A percentile compares a stretch with the other conserved stretches of the same genome.
Conservation (phyloP, 176 grass and related monocot species). For the Themeda triandra region DNA sequence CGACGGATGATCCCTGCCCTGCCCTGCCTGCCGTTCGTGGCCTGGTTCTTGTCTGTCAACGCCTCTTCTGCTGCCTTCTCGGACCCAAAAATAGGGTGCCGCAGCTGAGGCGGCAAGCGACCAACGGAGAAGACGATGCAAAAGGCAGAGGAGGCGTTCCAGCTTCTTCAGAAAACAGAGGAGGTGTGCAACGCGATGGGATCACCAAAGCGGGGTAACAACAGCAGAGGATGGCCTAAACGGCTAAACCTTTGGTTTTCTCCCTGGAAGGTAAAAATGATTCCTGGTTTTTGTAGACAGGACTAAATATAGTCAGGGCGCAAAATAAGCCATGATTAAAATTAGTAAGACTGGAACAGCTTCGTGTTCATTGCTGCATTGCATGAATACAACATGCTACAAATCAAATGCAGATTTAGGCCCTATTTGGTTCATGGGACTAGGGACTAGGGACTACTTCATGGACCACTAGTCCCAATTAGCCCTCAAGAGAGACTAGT, state of each 20-base stretch:
- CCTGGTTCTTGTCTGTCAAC: slow-evolving; percentile 39
- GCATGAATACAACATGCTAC: not conserved
- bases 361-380: not conserved
- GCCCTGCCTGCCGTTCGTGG: slow-evolving; percentile 20
- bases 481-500: too few relatives aligned
- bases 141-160: not conserved
- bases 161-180: not conserved
- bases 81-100: slow-evolving; percentile 34
- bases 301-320: slow-evolving; percentile 24
- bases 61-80: slow-evolving; percentile 11
- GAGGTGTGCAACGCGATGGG: not conserved
- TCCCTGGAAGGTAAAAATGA: slow-evolving; percentile 10
- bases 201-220: not conserved
- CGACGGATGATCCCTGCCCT: slow-evolving; percentile 6
- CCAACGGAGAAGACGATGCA: slow-evolving; percentile 11
- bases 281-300: not conserved
- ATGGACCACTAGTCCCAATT: too few relatives aligned
- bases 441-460: too few relatives aligned
- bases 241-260: not conserved
- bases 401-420: slow-evolving; percentile 5
- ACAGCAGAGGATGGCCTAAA: not conserved
- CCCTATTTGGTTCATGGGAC: too few relatives aligned
- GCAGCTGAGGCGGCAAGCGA: not conserved
- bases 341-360: slow-evolving; percentile 16
- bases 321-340: slow-evolving; percentile 27